Conservation (phyloP, 495 filamentous ascomycete species). For the Lophiostoma macrostomum region DNA sequence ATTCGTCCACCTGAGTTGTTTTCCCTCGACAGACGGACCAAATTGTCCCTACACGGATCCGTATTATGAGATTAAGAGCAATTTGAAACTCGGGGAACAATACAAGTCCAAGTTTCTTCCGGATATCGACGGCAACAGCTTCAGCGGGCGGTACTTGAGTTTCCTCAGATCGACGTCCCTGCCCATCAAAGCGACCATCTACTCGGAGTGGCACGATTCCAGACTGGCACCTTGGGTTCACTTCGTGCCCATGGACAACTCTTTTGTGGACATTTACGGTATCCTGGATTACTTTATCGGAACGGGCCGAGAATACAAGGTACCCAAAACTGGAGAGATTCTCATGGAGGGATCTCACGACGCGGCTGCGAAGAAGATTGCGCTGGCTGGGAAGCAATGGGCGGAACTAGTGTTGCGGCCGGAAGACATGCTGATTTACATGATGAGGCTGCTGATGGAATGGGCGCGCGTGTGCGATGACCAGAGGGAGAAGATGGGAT, state of each 20-base stretch:
- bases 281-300: constrained; percentile 81
- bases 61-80: constrained; percentile 30
- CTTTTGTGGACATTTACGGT: constrained; percentile 70
- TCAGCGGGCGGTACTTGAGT: constrained; percentile 40
- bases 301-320: constrained; percentile 4
- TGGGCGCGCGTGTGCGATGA: constrained; percentile 32
- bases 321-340: background rate
- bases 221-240: constrained; percentile 42
- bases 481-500: constrained; percentile 27
- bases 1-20: constrained; percentile 40
- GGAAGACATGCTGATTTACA: constrained; percentile 36
- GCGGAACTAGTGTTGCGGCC: constrained; percentile 29
- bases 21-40: constrained; percentile 18
- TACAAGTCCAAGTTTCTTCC: constrained; percentile 42
- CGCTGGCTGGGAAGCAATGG: constrained; percentile 29
- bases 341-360: constrained; percentile 24
- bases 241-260: constrained; percentile 79
- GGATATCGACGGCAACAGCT: constrained; percentile 44
- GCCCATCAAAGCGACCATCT: constrained; percentile 45
- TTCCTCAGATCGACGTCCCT: constrained; percentile 38
- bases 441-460: constrained; percentile 33
- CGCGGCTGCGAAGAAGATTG: constrained; percentile 30
- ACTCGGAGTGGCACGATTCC: constrained; percentile 43
- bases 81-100: constrained; percentile 35
- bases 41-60: constrained; percentile 34